Evolutionary conservation across 2,329 filamentous ascomycete genomes (phyloP), one percentile per base, ranked within the genome.

Genomic region (Cladophialophora bantiana): DNA sequence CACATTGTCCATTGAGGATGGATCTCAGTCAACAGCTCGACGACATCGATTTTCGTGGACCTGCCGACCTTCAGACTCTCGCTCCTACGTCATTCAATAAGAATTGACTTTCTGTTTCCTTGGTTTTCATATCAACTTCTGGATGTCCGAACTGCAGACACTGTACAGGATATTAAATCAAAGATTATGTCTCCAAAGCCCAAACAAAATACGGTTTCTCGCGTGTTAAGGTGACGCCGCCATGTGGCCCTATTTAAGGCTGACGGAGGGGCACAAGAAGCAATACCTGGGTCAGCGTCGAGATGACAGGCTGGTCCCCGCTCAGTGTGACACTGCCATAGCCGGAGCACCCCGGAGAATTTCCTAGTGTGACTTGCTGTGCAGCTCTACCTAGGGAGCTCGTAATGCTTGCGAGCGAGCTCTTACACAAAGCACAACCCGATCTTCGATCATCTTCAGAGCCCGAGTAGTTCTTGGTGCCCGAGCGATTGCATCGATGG

Each of bases 161-260:
- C 26, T 34, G 12, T 26, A 26, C 20, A 4, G 13, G n/a, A n/a
- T n/a, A 34, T 59, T 35, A 20, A 58, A 65, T 67, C 67, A 61
- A 61, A 52, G 58, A 69, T 67, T 62, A 26, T 31, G 48, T 26
- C 52, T 7, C 31, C 42, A 59, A 38, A 10, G 50, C 38, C 40
- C 32, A 35, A 31, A 58, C n/a, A 32, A 58, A 32, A 38, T 13
- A 36, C 15, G 18, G 18, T 26, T 35, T 48, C 26, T 10, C 31
- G 55, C 64, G 57, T 61, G 57, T 61, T 62, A 59, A 67, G 67
- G 67, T 66, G 64, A 54, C 59, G 62, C 64, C 64, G 48, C 58
- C 38, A 59, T 59, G 56, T 36, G 35, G 34, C 15, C 36, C 45
- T 36, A 34, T 54, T 62, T 59, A 62, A 34, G 56, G 64, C 54